These are phyloP conservation scores for Mycena epipterygia DNA, from an alignment of 768 basidiomycete species.

Conservation along the genomic window DNA sequence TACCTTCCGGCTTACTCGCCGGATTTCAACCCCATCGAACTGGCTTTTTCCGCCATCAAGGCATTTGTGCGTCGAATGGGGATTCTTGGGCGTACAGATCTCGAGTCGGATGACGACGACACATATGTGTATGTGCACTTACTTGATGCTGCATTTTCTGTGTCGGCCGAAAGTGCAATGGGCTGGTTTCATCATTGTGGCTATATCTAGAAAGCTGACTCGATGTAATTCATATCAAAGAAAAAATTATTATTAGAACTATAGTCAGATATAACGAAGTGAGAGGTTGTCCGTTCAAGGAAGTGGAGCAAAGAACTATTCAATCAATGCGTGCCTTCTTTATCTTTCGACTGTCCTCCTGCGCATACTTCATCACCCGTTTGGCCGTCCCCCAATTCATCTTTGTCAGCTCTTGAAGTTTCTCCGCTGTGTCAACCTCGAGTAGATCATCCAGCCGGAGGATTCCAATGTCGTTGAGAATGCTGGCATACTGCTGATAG, in stretches of 20 bases:
- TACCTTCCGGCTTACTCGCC: constrained; percentile 46
- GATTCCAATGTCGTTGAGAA: neutral
- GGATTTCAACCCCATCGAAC: constrained; percentile 46
- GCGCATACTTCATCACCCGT: constrained; percentile 18
- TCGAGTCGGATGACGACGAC: neutral
- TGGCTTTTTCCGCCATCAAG: constrained; percentile 39
- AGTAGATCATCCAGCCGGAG: too few relatives aligned
- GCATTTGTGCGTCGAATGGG: constrained; percentile 31
- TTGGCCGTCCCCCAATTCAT: constrained; percentile 7
- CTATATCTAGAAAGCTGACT: constrained; percentile 22
- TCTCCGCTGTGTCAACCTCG: neutral
- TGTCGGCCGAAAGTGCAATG: too few relatives aligned
- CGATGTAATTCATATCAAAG: too few relatives aligned
- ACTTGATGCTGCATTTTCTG: constrained; percentile 12
- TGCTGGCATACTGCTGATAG: too few relatives aligned
- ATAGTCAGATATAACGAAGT: too few relatives aligned
- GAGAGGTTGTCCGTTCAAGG: too few relatives aligned
- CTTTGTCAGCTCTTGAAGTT: neutral
- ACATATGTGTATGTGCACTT: constrained; percentile 25
- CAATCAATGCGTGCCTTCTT: neutral
- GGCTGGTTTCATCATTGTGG: constrained; percentile 27
- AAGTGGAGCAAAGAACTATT: too few relatives aligned
- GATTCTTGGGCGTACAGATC: neutral
- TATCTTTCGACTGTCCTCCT: neutral
- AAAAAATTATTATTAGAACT: too few relatives aligned